Conservation (phyloP, 2,329 filamentous ascomycete species). For the Ceratocystis diversiconidia region DNA sequence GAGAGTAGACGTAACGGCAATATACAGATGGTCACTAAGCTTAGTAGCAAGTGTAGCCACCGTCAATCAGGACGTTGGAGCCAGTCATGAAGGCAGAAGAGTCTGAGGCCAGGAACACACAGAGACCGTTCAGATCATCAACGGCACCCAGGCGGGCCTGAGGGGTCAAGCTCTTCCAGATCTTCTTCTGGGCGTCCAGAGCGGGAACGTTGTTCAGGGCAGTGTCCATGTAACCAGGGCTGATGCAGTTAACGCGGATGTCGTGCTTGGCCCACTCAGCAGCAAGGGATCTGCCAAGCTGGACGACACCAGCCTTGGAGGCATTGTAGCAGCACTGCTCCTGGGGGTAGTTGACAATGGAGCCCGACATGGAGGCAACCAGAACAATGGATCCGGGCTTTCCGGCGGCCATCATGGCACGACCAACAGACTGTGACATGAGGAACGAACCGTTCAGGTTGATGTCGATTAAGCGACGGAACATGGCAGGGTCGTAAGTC, state of each 20-base stretch:
- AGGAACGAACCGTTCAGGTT: slow-evolving; percentile 70
- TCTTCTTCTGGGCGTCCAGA: slow-evolving; percentile 68
- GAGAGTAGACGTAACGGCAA: not conserved
- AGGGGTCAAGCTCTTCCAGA: slow-evolving; percentile 61
- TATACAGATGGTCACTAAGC: slow-evolving; percentile 3
- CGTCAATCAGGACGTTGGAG: slow-evolving; percentile 56
- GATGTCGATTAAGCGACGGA: slow-evolving; percentile 66
- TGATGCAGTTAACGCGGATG: slow-evolving; percentile 75
- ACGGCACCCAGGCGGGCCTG: slow-evolving; percentile 58
- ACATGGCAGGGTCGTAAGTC: slow-evolving; percentile 61
- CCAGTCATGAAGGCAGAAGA: slow-evolving; percentile 66
- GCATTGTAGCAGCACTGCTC: slow-evolving; percentile 75
- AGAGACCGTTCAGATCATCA: slow-evolving; percentile 64
- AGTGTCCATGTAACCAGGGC: slow-evolving; percentile 77
- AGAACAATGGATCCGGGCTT: slow-evolving; percentile 62
- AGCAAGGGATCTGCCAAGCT: slow-evolving; percentile 65
- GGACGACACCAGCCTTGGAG: slow-evolving; percentile 66
- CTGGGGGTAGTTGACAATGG: slow-evolving; percentile 75
- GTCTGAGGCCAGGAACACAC: slow-evolving; percentile 61
- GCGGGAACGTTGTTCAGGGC: slow-evolving; percentile 64
- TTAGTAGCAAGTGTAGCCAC: slow-evolving; percentile 52
- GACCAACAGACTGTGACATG: slow-evolving; percentile 57
- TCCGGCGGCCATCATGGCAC: slow-evolving; percentile 56
- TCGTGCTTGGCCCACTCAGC: slow-evolving; percentile 72
- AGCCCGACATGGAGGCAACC: slow-evolving; percentile 67